Evolutionary conservation across 805 yeast genomes (phyloP).

Genomic region (Cyberlindnera euphorbiiphila): DNA sequence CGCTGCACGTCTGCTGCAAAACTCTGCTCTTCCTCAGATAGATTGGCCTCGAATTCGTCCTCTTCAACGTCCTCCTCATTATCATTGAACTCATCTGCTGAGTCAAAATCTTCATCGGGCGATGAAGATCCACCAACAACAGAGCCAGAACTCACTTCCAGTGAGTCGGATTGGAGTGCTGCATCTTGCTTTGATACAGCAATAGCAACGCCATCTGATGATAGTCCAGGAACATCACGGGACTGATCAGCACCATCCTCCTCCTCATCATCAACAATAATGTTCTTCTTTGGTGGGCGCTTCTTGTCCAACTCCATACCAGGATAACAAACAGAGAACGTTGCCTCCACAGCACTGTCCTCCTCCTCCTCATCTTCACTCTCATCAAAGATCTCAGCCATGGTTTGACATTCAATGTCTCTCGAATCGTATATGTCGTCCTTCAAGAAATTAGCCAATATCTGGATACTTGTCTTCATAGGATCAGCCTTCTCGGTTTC

Average conservation of each 20-base stretch:
- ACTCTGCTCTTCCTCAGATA: conserved; percentile 22
- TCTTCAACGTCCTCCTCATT: neutral
- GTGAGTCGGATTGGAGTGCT: too few relatives aligned
- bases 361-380: conserved; percentile 21
- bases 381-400: conserved; percentile 40
- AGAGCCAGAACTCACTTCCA: too few relatives aligned
- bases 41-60: conserved; percentile 12
- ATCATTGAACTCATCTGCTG: neutral
- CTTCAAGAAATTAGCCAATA: conserved; percentile 54
- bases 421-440: conserved; percentile 68
- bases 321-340: conserved; percentile 34
- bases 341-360: conserved; percentile 6
- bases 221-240: too few relatives aligned
- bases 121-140: too few relatives aligned
- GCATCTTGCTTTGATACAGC: too few relatives aligned
- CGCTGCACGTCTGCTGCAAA: conserved; percentile 19
- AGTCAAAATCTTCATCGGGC: too few relatives aligned
- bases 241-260: conserved; percentile 20
- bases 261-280: conserved; percentile 24
- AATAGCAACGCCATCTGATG: too few relatives aligned
- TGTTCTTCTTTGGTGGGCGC: conserved; percentile 24
- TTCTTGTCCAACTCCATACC: conserved; percentile 30
- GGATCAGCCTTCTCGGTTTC: conserved; percentile 32
- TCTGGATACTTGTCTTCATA: conserved; percentile 45
- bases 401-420: conserved; percentile 53